Evolutionary conservation across 768 basidiomycete genomes (phyloP).

Genomic region (Hypsizygus marmoreus): DNA sequence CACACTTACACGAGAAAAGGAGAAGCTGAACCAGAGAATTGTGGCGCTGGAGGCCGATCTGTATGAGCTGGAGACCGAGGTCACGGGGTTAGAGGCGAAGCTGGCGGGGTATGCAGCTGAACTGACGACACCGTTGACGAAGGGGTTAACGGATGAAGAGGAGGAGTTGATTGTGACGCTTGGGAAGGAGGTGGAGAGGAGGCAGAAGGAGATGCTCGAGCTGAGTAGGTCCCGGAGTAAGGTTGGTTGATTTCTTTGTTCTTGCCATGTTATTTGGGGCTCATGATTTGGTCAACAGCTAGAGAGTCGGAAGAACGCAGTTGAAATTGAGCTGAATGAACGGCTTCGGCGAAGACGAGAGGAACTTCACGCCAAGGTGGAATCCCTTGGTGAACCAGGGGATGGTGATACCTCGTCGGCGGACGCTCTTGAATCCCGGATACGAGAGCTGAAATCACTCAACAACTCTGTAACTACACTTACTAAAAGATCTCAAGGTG

Average conservation of each 20-base stretch:
- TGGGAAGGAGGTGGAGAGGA: constrained; percentile 73
- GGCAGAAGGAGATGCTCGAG: constrained; percentile 71
- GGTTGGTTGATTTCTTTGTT: constrained; percentile 42
- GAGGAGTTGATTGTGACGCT: constrained; percentile 63
- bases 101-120: constrained; percentile 68
- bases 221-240: constrained; percentile 68
- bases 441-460: constrained; percentile 69
- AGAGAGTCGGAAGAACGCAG: constrained; percentile 71
- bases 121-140: constrained; percentile 71
- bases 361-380: constrained; percentile 76
- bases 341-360: constrained; percentile 77
- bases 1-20: constrained; percentile 65
- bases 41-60: constrained; percentile 65
- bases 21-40: constrained; percentile 63
- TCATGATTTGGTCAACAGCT: constrained; percentile 42
- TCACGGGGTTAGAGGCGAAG: constrained; percentile 62
- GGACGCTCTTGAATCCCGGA: constrained; percentile 68
- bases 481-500: constrained; percentile 64
- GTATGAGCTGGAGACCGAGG: constrained; percentile 73
- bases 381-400: constrained; percentile 66
- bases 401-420: constrained; percentile 56
- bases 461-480: constrained; percentile 66
- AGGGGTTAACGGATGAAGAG: constrained; percentile 75
- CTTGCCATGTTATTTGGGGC: neutral
- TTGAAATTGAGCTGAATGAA: constrained; percentile 95